Base-by-base conservation (phyloP, 768 basidiomycete species). In the Coprinellus micaceus region DNA sequence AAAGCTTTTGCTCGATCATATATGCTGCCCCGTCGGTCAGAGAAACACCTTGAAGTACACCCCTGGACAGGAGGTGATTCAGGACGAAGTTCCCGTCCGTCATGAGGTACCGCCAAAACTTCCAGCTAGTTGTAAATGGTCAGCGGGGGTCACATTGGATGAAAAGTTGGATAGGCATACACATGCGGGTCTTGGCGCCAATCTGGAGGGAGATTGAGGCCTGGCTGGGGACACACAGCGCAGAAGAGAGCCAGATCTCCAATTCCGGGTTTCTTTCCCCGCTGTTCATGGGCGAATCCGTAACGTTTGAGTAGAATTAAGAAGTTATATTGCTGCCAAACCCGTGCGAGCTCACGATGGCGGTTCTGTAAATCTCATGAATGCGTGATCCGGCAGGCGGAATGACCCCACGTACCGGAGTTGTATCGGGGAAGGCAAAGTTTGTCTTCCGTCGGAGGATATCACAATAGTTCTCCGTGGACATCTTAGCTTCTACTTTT, bases 161-260 rank as follows among this genome's bases (percentile, higher is more conserved):
- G n/a, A n/a, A n/a, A n/a, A n/a, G n/a, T n/a, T n/a, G n/a, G n/a
- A n/a, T n/a, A n/a, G n/a, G n/a, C n/a, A n/a, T n/a, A n/a, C n/a
- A n/a, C n/a, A n/a, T n/a, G n/a, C n/a, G n/a, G n/a, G n/a, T n/a
- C n/a, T n/a, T n/a, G n/a, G n/a, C n/a, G n/a, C 69, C 69, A 70
- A 21, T 63, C 24, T 1, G 21, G 19, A 2, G 64, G 63, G 3
- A 69, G 30, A 47, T 71, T 71, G 13, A 66, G 50, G 0, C 60
- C 61, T 0, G 65, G 64, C 45, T 69, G 69, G 0, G 64, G 69
- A 48, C 70, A 71, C 2, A 66, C 60, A 0, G 64, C 54, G 36
- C 67, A 71, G 28, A 67, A 66, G 2, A 37, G 36, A 17, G 36
- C 36, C 36, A 37, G 36, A 9, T 37, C 36, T 37, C 36, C 36